phyloP scores from a whole-genome alignment of 495 filamentous ascomycete species.

The Penicillium tannophilum region DNA sequence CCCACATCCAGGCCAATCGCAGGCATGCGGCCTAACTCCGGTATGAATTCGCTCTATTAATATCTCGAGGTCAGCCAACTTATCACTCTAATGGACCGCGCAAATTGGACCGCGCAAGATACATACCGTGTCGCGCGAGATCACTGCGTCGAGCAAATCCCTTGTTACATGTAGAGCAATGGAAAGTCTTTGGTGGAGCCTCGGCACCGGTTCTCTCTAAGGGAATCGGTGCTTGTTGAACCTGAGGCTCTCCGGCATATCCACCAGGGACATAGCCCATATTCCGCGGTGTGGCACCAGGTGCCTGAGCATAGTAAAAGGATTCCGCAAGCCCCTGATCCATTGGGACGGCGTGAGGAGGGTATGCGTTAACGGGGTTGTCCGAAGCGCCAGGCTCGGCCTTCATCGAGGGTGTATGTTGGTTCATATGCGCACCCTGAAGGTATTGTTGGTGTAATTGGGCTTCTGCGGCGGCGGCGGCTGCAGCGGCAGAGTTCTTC shows the following conservation, averaged over 20 bases:
- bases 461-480: slow-evolving; percentile 51
- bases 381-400: slow-evolving; percentile 74
- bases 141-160: slow-evolving; percentile 94
- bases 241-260: slow-evolving; percentile 37
- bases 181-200: slow-evolving; percentile 75
- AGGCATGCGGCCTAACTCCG: slow-evolving; percentile 88
- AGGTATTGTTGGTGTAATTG: slow-evolving; percentile 58
- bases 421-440: slow-evolving; percentile 48
- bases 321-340: slow-evolving; percentile 32
- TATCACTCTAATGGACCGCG: not conserved
- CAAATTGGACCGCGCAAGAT: not conserved
- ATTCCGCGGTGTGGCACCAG: slow-evolving; percentile 58
- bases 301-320: slow-evolving; percentile 32
- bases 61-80: slow-evolving; percentile 28
- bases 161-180: slow-evolving; percentile 89
- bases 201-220: slow-evolving; percentile 49
- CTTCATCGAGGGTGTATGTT: slow-evolving; percentile 52
- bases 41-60: slow-evolving; percentile 88
- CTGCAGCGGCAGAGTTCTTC: slow-evolving; percentile 57
- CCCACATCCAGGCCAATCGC: slow-evolving; percentile 83
- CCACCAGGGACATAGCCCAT: slow-evolving; percentile 47
- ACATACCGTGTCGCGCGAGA: slow-evolving; percentile 89
- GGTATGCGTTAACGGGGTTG: slow-evolving; percentile 58
- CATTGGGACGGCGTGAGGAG: slow-evolving; percentile 53
- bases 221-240: slow-evolving; percentile 36